Conservation (phyloP, 371 early-diverging fungal species). For the Mucor irregularis region DNA sequence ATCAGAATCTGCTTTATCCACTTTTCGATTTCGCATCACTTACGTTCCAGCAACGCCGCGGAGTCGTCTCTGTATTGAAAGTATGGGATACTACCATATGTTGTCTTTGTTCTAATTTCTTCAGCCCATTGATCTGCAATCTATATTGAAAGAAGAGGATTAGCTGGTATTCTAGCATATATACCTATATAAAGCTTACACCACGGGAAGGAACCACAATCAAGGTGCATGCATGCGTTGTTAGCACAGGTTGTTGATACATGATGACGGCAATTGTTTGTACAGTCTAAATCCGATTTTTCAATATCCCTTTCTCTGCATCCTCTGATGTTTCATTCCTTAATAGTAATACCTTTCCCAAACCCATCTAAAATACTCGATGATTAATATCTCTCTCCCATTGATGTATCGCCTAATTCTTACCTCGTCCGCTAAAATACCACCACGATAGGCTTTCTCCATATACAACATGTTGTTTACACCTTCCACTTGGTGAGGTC, state of each 20-base stretch:
- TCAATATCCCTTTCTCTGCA: background rate
- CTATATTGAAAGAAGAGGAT: slow-evolving; percentile 6
- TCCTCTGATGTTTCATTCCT: background rate
- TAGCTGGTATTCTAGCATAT: background rate
- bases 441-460: slow-evolving; percentile 39
- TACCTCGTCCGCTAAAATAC: slow-evolving; percentile 49
- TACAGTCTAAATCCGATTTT: slow-evolving; percentile 25
- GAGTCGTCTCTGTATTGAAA: slow-evolving; percentile 39
- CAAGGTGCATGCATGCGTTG: slow-evolving; percentile 31
- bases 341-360: slow-evolving; percentile 35
- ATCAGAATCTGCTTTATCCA: background rate
- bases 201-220: slow-evolving; percentile 42
- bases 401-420: background rate
- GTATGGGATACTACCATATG: slow-evolving; percentile 45
- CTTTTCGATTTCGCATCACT: background rate
- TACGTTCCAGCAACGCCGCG: slow-evolving; percentile 37
- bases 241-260: slow-evolving; percentile 37
- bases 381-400: background rate
- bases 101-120: slow-evolving; percentile 61
- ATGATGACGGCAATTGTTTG: slow-evolving; percentile 39
- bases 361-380: slow-evolving; percentile 32
- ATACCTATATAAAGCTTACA: slow-evolving; percentile 17
- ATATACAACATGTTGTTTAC: slow-evolving; percentile 35
- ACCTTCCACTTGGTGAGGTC: slow-evolving; percentile 44
- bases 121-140: slow-evolving; percentile 67